Base-by-base conservation (phyloP, 345 rosid genomes). In the Populus pruinosa region DNA sequence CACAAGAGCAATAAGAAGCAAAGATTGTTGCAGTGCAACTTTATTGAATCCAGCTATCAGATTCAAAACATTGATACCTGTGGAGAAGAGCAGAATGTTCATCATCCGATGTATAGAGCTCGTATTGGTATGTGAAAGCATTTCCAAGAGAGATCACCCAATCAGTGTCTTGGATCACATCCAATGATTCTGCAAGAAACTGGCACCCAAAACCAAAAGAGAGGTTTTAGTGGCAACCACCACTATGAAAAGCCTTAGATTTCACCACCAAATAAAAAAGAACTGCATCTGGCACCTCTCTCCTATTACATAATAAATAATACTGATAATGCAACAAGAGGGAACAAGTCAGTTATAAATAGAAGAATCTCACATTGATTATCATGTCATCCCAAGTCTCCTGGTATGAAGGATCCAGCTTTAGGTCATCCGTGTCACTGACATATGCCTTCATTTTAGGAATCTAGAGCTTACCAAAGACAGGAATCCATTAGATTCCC, bases 331-430 rank as follows among this genome's bases (percentile, higher is more conserved):
- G 13, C 35, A 64, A 29, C 8, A 31, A 29, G 20, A 4, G 5
- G 8, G 6, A 29, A 31, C 20, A 14, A 31, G 33, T 31, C 13
- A 16, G 68, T 76, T 63, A 67, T 9, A 59, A 44, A 78, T 49
- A 67, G 73, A 62, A 77, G 77, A 70, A 67, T 69, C 94, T 87
- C 85, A 95, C 99, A 83, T 88, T 87, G 85, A 95, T 89, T 76
- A 95, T 93, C 99, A 95, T 95, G 85, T 92, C 99, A 87, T 95
- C 99, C 99, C 99, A 95, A 23, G 90, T 91, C 87, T 95, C 99
- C 81, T 91, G 97, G 86, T 90, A 93, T 65, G 87, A 86, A 78
- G 97, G 93, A 87, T 95, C 97, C 83, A 85, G 90, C 94, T 91
- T 91, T 73, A 95, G 89, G 85, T 95, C 99, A 83, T 95, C 99